A percentile compares a stretch with the other conserved stretches of the same genome.
These are phyloP conservation scores for Aspergillus funiculosus DNA, from an alignment of 495 filamentous ascomycete species.

Conservation along the genomic window DNA sequence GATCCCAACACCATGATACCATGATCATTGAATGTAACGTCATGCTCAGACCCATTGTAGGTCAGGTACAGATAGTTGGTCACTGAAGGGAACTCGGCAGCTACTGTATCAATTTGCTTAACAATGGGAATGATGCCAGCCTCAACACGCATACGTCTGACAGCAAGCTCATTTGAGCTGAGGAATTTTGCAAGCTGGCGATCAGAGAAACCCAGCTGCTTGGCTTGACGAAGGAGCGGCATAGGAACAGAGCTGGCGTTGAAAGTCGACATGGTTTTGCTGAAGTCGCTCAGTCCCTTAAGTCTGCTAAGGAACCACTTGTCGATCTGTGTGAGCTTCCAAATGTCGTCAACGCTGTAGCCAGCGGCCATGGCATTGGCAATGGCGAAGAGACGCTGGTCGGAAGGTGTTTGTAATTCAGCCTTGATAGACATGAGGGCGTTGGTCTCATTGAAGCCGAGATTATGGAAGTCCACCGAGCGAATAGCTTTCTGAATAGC, in stretches of 20 bases:
- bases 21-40: constrained; percentile 77
- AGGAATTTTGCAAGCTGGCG: constrained; percentile 89
- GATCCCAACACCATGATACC: constrained; percentile 96
- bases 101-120: constrained; percentile 98
- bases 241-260: constrained; percentile 61
- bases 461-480: constrained; percentile 88
- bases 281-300: constrained; percentile 85
- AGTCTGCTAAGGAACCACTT: constrained; percentile 84
- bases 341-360: constrained; percentile 92
- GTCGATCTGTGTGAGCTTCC: constrained; percentile 90
- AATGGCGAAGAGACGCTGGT: constrained; percentile 95
- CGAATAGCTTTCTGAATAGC: constrained; percentile 98
- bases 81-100: constrained; percentile 89
- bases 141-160: constrained; percentile 75
- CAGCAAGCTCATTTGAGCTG: constrained; percentile 84
- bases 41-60: constrained; percentile 86
- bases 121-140: constrained; percentile 81
- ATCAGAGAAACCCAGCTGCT: constrained; percentile 91
- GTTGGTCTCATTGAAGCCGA: constrained; percentile 87
- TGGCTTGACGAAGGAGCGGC: constrained; percentile 68
- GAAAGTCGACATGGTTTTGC: constrained; percentile 66
- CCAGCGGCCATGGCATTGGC: constrained; percentile 95
- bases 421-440: constrained; percentile 94
- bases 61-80: constrained; percentile 98
- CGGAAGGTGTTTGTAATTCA: constrained; percentile 94